phyloP scores from a whole-genome alignment of 2,329 filamentous ascomycete genomes.

The Penicillium polonicum region DNA sequence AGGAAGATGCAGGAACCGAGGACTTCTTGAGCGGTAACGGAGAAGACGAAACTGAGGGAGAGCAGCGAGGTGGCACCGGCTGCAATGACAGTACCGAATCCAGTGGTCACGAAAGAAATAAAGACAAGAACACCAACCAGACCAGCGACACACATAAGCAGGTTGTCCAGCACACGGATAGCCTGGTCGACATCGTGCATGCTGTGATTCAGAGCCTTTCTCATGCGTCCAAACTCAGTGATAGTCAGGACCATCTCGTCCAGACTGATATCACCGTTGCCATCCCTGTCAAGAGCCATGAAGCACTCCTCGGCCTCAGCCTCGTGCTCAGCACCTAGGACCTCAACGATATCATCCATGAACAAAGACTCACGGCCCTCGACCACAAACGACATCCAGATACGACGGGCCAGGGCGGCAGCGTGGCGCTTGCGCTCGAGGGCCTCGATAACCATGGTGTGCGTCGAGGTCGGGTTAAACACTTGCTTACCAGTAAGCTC shows the following conservation, averaged over 20 bases:
- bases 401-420: constrained; percentile 86
- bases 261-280: constrained; percentile 89
- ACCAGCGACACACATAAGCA: constrained; percentile 77
- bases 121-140: constrained; percentile 82
- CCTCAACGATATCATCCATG: constrained; percentile 79
- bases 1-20: constrained; percentile 98
- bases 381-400: constrained; percentile 98
- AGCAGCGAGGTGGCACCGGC: constrained; percentile 89
- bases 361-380: constrained; percentile 80
- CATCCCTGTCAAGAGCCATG: constrained; percentile 74
- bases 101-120: constrained; percentile 84
- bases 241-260: constrained; percentile 93
- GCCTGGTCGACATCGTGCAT: constrained; percentile 98
- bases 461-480: constrained; percentile 87
- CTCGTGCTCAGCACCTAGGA: constrained; percentile 72
- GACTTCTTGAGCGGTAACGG: constrained; percentile 87
- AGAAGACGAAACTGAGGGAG: constrained; percentile 95
- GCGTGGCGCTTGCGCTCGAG: constrained; percentile 80
- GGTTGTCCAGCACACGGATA: constrained; percentile 82
- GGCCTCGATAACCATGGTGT: constrained; percentile 85
- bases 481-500: constrained; percentile 95
- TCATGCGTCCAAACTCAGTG: constrained; percentile 76
- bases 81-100: constrained; percentile 78
- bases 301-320: constrained; percentile 86
- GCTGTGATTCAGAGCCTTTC: constrained; percentile 84